Conservation (phyloP, 345 rosid species). For the Eutrema heterophyllum region DNA sequence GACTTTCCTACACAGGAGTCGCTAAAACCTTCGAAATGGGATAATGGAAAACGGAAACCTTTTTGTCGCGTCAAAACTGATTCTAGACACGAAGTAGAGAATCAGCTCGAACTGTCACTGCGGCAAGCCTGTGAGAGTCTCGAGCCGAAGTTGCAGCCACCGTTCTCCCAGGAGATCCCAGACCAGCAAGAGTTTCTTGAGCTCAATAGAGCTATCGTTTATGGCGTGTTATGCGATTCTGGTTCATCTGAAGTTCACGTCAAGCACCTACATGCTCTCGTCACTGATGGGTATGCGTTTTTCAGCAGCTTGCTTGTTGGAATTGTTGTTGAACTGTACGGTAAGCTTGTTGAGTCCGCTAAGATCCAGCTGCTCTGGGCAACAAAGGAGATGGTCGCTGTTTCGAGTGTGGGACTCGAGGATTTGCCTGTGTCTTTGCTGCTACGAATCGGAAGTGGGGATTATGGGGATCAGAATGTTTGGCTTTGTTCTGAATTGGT, state of each 20-base stretch:
- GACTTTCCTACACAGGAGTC: too few relatives aligned
- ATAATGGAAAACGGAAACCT: slow-evolving; percentile 2
- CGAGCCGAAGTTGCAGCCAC: slow-evolving; percentile 50
- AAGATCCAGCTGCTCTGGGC: slow-evolving; percentile 63
- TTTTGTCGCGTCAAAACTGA: slow-evolving; percentile 42
- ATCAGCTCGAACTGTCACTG: slow-evolving; percentile 49
- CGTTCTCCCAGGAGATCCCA: slow-evolving; percentile 52
- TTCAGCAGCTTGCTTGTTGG: slow-evolving; percentile 45
- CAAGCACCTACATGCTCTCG: slow-evolving; percentile 65
- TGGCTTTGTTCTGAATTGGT: slow-evolving; percentile 75
- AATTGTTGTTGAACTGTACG: slow-evolving; percentile 49
- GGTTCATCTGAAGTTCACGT: slow-evolving; percentile 40
- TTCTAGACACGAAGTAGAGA: slow-evolving; percentile 46
- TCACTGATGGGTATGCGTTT: slow-evolving; percentile 63
- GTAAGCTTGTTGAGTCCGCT: slow-evolving; percentile 49
- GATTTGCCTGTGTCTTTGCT: slow-evolving; percentile 48
- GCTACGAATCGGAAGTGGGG: slow-evolving; percentile 66
- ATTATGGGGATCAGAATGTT: slow-evolving; percentile 58
- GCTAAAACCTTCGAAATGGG: too few relatives aligned
- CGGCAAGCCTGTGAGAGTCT: slow-evolving; percentile 54
- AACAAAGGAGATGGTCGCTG: slow-evolving; percentile 57
- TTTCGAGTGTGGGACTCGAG: slow-evolving; percentile 52
- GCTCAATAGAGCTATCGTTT: slow-evolving; percentile 61
- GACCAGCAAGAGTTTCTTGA: slow-evolving; percentile 44
- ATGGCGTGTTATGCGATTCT: slow-evolving; percentile 51